phyloP scores from a whole-genome alignment of 2,329 filamentous ascomycete genomes.

The Phialophora verrucosa region DNA sequence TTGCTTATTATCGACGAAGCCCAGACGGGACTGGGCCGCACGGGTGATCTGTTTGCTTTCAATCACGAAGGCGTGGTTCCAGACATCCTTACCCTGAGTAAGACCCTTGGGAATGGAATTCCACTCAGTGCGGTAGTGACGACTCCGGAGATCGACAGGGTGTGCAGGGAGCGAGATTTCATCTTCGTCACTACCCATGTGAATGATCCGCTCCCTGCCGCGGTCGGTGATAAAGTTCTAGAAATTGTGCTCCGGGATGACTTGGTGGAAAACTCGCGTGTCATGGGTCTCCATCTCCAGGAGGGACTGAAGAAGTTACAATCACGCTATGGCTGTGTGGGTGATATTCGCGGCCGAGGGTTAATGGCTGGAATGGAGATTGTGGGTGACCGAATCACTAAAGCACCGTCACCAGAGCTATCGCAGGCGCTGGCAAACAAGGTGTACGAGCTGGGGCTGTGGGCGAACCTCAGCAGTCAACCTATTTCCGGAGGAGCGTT shows the following conservation, averaged over 20 bases:
- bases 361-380: conserved; percentile 66
- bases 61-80: conserved; percentile 60
- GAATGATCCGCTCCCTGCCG: conserved; percentile 66
- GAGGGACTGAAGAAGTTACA: conserved; percentile 55
- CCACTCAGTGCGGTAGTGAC: conserved; percentile 65
- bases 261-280: conserved; percentile 55
- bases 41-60: conserved; percentile 65
- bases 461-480: conserved; percentile 57
- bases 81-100: conserved; percentile 65
- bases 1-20: conserved; percentile 66
- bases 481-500: conserved; percentile 62
- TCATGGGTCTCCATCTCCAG: conserved; percentile 55
- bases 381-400: conserved; percentile 57
- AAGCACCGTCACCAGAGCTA: conserved; percentile 55
- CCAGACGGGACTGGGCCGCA: conserved; percentile 63
- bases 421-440: conserved; percentile 54
- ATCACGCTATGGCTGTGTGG: conserved; percentile 64
- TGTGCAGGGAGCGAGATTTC: conserved; percentile 57
- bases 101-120: conserved; percentile 66
- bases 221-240: conserved; percentile 66
- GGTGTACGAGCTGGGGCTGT: conserved; percentile 57
- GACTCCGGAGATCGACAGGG: conserved; percentile 58
- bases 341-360: conserved; percentile 65
- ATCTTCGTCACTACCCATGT: conserved; percentile 68
- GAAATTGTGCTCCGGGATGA: conserved; percentile 66